A percentile compares a stretch with the other conserved stretches of the same genome.
phyloP scores from a whole-genome alignment of 2,329 filamentous ascomycete species.

The Cercospora citrullina region DNA sequence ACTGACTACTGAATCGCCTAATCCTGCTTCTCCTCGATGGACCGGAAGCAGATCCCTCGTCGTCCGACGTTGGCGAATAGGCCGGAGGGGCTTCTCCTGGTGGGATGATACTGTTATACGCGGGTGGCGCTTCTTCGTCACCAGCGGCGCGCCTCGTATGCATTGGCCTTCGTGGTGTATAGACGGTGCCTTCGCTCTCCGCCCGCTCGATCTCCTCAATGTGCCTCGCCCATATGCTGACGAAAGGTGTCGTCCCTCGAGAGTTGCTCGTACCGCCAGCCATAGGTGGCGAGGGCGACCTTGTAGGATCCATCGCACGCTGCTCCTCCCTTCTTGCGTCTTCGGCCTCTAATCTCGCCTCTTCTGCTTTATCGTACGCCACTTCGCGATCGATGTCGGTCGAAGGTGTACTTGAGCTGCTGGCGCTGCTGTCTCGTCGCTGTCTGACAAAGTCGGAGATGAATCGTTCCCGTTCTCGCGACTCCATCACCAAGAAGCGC shows the following conservation, averaged over 20 bases:
- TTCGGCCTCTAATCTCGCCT: slow-evolving; percentile 34
- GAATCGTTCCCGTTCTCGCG: slow-evolving; percentile 38
- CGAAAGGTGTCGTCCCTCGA: slow-evolving; percentile 31
- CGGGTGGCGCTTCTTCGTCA: slow-evolving; percentile 33
- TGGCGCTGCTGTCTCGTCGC: slow-evolving; percentile 32
- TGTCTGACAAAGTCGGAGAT: slow-evolving; percentile 35
- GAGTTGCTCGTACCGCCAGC: slow-evolving; percentile 2
- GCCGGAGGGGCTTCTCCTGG: slow-evolving; percentile 36
- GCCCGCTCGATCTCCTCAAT: slow-evolving; percentile 30
- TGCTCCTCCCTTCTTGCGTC: slow-evolving; percentile 28
- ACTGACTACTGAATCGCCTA: slow-evolving; percentile 18
- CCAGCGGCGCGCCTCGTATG: slow-evolving; percentile 32
- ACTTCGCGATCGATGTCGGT: slow-evolving; percentile 24
- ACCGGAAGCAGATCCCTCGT: slow-evolving; percentile 25
- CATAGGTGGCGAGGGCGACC: slow-evolving; percentile 12
- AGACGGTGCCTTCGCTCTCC: slow-evolving; percentile 19
- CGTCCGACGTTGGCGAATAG: slow-evolving; percentile 35
- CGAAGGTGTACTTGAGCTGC: slow-evolving; percentile 18
- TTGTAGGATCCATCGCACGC: slow-evolving; percentile 19
- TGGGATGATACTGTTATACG: slow-evolving; percentile 35
- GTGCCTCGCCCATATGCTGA: slow-evolving; percentile 35
- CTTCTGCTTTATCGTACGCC: slow-evolving; percentile 35
- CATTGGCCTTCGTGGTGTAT: slow-evolving; percentile 25
- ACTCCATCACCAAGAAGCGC: slow-evolving; percentile 39
- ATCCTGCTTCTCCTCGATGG: slow-evolving; percentile 11